Evolutionary conservation across 768 basidiomycete genomes (phyloP), one percentile per base, ranked within the genome.

Genomic region (Boletus insuetus): DNA sequence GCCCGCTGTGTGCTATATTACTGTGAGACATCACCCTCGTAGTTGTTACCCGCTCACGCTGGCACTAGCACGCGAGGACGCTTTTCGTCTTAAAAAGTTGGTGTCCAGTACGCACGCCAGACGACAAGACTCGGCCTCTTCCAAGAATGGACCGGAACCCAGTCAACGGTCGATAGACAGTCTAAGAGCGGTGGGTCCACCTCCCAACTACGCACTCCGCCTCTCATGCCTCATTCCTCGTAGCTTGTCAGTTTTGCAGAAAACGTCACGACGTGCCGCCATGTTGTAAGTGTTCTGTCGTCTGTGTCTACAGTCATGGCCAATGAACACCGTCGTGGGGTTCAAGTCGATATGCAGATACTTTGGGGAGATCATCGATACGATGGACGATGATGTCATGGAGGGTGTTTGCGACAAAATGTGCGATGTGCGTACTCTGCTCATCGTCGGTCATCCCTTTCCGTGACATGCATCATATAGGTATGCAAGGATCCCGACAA

Each of bases 1-100:
- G 79, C 91, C 0, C 91, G 88, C 71, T 93, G 91, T 59, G 74
- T 92, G 26, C 69, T 93, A 1, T 94, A 90, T 65, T 94, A 91
- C 64, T 92, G 91, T 89, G 58, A 63, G 83, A 43, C 3, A 39
- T 5, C 1, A 14, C 1, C 6, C 16, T 24, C 9, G 10, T 48
- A 47, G 40, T 32, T 38, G 10, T 38, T 41, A 29, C 16, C 16
- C 29, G 20, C 43, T 56, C 2, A 46, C 13, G 20, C 29, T 4
- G 31, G 7, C 6, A 26, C 47, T 49, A 92, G 90, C 90, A 46
- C 80, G 89, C n/a, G 89, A 92, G 70, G 89, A 93, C 51, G 83
- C 80, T 3, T 55, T 79, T 29, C 74, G 77, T 44, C 81, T 86
- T 37, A 79, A 75, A 59, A 77, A 72, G 41, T 77, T 82, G 59